A percentile compares a stretch with the other conserved stretches of the same genome.
Evolutionary conservation across 805 yeast species (phyloP).

Genomic region (Komagataella pseudopastoris): DNA sequence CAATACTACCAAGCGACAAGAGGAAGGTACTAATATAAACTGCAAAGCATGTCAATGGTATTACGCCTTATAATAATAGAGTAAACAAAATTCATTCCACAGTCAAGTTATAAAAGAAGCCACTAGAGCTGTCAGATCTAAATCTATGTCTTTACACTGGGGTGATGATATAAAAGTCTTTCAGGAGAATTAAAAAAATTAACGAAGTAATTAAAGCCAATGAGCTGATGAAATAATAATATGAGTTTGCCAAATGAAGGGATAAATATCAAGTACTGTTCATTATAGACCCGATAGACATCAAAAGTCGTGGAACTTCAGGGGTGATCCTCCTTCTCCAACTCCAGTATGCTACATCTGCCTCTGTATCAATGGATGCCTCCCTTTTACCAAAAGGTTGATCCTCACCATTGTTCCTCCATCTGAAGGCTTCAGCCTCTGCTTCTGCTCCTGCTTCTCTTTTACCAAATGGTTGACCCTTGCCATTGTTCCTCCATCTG

Average conservation of each 20-base stretch:
- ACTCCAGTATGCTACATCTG: conserved; percentile 1
- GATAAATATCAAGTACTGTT: not conserved
- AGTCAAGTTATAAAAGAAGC: not conserved
- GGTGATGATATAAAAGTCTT: not conserved
- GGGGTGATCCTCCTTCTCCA: not conserved
- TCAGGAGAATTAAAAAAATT: not conserved
- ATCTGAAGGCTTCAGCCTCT: conserved; percentile 13
- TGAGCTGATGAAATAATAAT: not conserved
- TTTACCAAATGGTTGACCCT: conserved; percentile 3
- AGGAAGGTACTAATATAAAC: not conserved
- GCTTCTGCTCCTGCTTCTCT: conserved; percentile 7
- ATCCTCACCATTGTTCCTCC: conserved; percentile 2
- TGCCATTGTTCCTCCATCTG: not conserved
- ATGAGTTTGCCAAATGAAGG: not conserved
- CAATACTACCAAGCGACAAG: conserved; percentile 17
- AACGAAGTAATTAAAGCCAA: not conserved
- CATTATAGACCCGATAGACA: not conserved
- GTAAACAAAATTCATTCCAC: not conserved
- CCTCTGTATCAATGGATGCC: conserved; percentile 2
- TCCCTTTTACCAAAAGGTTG: conserved; percentile 8
- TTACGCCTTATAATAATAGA: not conserved
- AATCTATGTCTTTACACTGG: not conserved
- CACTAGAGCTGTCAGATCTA: not conserved
- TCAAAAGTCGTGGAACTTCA: not conserved
- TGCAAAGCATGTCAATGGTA: not conserved